Evolutionary conservation across 192 early-diverging fungal species (phyloP).

Genomic region (Chytriomyces confervae): DNA sequence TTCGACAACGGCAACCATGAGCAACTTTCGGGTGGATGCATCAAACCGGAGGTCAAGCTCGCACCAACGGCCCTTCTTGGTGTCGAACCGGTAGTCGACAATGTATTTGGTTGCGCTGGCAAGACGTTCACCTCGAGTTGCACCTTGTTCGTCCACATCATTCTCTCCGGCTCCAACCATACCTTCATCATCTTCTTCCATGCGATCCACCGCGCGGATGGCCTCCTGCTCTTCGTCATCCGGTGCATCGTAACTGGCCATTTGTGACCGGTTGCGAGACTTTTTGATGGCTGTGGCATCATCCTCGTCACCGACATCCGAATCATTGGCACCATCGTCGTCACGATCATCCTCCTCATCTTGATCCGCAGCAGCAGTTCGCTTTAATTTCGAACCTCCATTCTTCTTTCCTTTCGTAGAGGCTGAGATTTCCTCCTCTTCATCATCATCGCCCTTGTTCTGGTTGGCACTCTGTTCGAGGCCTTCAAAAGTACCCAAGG

Average conservation of each 20-base stretch:
- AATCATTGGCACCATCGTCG: slow-evolving; percentile 62
- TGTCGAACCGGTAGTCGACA: slow-evolving; percentile 74
- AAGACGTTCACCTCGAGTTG: slow-evolving; percentile 64
- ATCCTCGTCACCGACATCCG: slow-evolving; percentile 68
- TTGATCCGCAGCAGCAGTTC: slow-evolving; percentile 22
- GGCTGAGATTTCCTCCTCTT: slow-evolving; percentile 48
- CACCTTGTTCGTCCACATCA: slow-evolving; percentile 43
- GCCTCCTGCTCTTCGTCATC: slow-evolving; percentile 83
- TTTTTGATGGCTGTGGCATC: slow-evolving; percentile 78
- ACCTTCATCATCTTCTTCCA: slow-evolving; percentile 49
- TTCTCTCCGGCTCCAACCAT: slow-evolving; percentile 48
- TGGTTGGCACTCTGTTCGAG: slow-evolving; percentile 18
- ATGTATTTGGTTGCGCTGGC: slow-evolving; percentile 65
- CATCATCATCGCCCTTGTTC: slow-evolving; percentile 41
- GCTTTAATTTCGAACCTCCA: slow-evolving; percentile 16
- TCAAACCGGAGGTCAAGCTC: slow-evolving; percentile 88
- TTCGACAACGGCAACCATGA: slow-evolving; percentile 91
- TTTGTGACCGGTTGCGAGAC: slow-evolving; percentile 63
- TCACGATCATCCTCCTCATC: slow-evolving; percentile 67
- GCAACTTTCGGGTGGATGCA: slow-evolving; percentile 87
- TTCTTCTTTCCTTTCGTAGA: slow-evolving; percentile 34
- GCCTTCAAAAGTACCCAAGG: slow-evolving; percentile 45
- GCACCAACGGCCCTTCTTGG: slow-evolving; percentile 70
- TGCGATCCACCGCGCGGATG: slow-evolving; percentile 20
- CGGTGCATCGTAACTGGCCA: slow-evolving; percentile 78